Evolutionary conservation across 2,329 filamentous ascomycete species (phyloP).

Genomic region (Fusarium papillatum): DNA sequence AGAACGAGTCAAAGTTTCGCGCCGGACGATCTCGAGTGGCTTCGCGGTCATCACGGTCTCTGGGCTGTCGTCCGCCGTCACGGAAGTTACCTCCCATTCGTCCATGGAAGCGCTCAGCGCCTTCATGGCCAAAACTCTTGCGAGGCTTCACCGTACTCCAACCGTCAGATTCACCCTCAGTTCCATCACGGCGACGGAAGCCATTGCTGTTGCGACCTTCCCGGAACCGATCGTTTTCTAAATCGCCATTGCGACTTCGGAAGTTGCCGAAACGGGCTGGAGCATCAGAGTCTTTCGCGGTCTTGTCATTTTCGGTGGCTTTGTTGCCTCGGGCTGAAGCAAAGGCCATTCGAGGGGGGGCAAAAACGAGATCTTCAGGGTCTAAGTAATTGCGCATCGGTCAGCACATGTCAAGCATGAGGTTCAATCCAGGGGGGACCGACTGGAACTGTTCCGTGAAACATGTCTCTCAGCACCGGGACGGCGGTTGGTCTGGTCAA

Average conservation of each 20-base stretch:
- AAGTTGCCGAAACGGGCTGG: conserved; percentile 71
- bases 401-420: conserved; percentile 23
- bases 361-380: conserved; percentile 87
- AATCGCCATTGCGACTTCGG: conserved; percentile 64
- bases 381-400: conserved; percentile 55
- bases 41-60: conserved; percentile 71
- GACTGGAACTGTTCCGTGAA: conserved; percentile 71
- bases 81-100: conserved; percentile 69
- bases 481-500: conserved; percentile 66
- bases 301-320: conserved; percentile 66
- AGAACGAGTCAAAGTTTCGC: conserved; percentile 64
- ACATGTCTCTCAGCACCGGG: conserved; percentile 65
- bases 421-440: conserved; percentile 43
- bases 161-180: conserved; percentile 75
- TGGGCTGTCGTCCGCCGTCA: conserved; percentile 58
- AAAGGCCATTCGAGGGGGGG: conserved; percentile 87
- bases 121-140: conserved; percentile 80
- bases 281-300: conserved; percentile 63
- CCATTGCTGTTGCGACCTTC: conserved; percentile 62
- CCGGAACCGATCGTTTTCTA: conserved; percentile 64
- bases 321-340: conserved; percentile 77
- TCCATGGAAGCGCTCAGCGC: conserved; percentile 78
- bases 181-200: conserved; percentile 67
- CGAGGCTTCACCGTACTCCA: conserved; percentile 83
- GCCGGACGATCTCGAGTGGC: conserved; percentile 60